Base-by-base conservation (phyloP, 2,329 filamentous ascomycete genomes). In the Colletotrichum caudatum region DNA sequence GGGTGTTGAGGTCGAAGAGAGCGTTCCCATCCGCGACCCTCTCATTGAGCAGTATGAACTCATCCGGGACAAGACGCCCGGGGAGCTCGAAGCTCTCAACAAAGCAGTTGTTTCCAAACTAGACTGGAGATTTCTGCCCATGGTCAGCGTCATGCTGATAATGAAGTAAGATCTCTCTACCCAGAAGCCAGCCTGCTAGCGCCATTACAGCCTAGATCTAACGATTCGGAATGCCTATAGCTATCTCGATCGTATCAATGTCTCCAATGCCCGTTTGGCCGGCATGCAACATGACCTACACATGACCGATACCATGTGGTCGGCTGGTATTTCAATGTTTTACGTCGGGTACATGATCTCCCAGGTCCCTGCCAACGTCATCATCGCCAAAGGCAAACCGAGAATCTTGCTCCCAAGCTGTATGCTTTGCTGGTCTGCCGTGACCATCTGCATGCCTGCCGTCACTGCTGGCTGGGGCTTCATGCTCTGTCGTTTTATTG, bases 201-300 rank as follows among this genome's bases (percentile, higher is more conserved):
- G 18, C 41, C 12, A 4, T 37, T 26, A 5, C 12, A 29, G 5
- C 8, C 56, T 16, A 26, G 11, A n/a, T 3, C 37, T 29, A n/a
- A 37, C 33, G 5, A 14, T 7, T 56, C 11, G 53, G 33, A 23
- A 56, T 33, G 23, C 35, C 80, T 57, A 9, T 33, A 87, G 84
- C 74, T 87, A 86, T 74, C 80, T 87, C 23, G 85, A 87, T 71
- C 80, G 84, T 62, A 86, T 85, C 41, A 88, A 87, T 73, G 84
- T 87, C 37, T 85, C 84, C 54, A 83, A 82, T 72, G 81, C 81
- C 12, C 78, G 80, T 46, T 78, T 83, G 14, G 80, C 80, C 7
- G 80, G 80, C 3, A 78, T 83, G 70, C 78, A 81, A 57, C 69
- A 77, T 7, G 81, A 82, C 71, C 75, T 85, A 0, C 58, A 74